Conservation (phyloP, 768 basidiomycete genomes). For the Kwoniella sp. region DNA sequence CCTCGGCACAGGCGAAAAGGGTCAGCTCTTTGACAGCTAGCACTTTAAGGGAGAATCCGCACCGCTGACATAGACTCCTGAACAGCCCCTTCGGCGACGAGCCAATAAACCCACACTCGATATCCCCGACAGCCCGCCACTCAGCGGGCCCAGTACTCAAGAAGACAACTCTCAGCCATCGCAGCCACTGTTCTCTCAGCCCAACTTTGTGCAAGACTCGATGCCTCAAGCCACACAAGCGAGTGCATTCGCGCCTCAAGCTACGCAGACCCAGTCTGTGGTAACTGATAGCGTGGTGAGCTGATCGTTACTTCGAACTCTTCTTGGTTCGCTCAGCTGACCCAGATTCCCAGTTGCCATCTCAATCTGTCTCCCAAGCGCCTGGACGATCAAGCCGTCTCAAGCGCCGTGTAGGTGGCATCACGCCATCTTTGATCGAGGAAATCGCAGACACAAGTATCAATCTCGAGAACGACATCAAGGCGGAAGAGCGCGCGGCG, state of each 20-base stretch:
- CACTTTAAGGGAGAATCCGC: too few relatives aligned
- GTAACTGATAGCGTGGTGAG: conserved; percentile 21
- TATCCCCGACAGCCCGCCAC: conserved; percentile 16
- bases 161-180: conserved; percentile 21
- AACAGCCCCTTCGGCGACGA: conserved; percentile 22
- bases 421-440: conserved; percentile 19
- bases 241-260: conserved; percentile 1
- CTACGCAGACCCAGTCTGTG: conserved; percentile 18
- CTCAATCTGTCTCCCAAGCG: conserved; percentile 9
- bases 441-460: conserved; percentile 25
- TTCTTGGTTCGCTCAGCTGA: too few relatives aligned
- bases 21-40: conserved; percentile 8
- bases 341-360: conserved; percentile 8
- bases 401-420: conserved; percentile 34
- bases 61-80: too few relatives aligned
- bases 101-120: conserved; percentile 8
- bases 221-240: conserved; percentile 10
- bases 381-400: conserved; percentile 15
- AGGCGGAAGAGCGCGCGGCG: conserved; percentile 32
- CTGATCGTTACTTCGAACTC: too few relatives aligned
- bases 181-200: conserved; percentile 20
- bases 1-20: conserved; percentile 20
- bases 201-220: conserved; percentile 9
- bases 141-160: conserved; percentile 6
- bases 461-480: conserved; percentile 14